A percentile compares a stretch with the other conserved stretches of the same genome.
These are phyloP conservation scores for Sphagnum fallax DNA, from an alignment of 228 moss, liverwort and hornwort species.

Conservation along the genomic window DNA sequence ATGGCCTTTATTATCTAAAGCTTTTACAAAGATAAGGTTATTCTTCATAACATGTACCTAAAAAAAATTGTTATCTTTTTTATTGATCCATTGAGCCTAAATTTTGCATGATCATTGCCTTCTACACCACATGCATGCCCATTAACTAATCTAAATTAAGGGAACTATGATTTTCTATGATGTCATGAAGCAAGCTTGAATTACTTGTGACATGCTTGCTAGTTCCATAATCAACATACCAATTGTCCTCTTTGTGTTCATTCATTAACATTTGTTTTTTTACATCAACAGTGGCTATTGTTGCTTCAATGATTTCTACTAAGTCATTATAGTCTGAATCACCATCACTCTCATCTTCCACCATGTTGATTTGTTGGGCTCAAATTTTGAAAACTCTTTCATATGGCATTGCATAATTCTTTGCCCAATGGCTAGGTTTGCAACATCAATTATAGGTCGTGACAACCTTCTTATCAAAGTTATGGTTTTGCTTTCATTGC, in stretches of 20 bases:
- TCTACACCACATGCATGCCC: background rate
- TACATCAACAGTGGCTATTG: background rate
- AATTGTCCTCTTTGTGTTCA: background rate
- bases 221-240: background rate
- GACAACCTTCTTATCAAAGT: too few species aligned
- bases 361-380: background rate
- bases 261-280: background rate
- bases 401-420: background rate
- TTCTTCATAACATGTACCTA: background rate
- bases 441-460: background rate
- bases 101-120: background rate
- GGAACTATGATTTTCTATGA: background rate
- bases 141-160: background rate
- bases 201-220: conserved; percentile 2
- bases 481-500: background rate
- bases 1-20: background rate
- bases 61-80: background rate
- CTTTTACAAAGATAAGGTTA: background rate
- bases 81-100: conserved; percentile 3
- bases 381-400: background rate
- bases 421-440: conserved; percentile 1
- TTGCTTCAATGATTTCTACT: background rate
- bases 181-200: conserved; percentile 1
- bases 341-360: background rate
- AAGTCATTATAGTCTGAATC: background rate